Evolutionary conservation across 1,284 basidiomycete genomes (phyloP), one percentile per base, ranked within the genome.

Genomic region (Gomphus bonarii): DNA sequence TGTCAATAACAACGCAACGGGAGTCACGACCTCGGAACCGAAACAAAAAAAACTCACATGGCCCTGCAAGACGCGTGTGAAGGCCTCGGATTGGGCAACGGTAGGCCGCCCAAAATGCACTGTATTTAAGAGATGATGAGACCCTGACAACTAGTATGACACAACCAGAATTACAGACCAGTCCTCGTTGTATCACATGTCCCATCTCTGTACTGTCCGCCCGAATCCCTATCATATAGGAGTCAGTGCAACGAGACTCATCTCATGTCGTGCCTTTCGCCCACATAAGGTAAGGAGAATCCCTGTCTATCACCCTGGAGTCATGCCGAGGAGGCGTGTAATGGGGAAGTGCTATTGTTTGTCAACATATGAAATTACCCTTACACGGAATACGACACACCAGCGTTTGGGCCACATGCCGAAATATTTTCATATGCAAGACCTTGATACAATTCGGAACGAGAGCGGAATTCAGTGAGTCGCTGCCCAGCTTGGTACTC

Each of bases 141-240:
- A 40, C 14, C 4, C 25, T 6, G 20, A 28, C 10, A 31, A 12
- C 22, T 20, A 18, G n/a, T 18, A 43, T 20, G 42, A 43, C 42
- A 16, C 8, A 1, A 8, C 18, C 3, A 31, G n/a, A 31, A 35
- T 16, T 28, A 42, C 49, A 12, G n/a, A 58, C 56, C 50, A 5
- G 93, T 95, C 55, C 94, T 80, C 1, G 92, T 95, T 9, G 91
- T 95, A 70, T 97, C 93, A 70, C 93, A 94, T 1, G 94, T 97
- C 3, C 91, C 91, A 65, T 95, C 91, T 62, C 77, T 74, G 70
- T 94, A 95, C 66, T 95, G 91, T 1, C 88, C 91, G 50, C 91
- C 92, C 36, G 91, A 91, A 69, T 94, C 91, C 65, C 89, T 91
- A 61, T 28, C 48, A 61, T 51, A 35, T 14, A n/a, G 16, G 12